Base-by-base conservation (phyloP, 2,329 filamentous ascomycete species). In the Pseudogymnoascus destructans region DNA sequence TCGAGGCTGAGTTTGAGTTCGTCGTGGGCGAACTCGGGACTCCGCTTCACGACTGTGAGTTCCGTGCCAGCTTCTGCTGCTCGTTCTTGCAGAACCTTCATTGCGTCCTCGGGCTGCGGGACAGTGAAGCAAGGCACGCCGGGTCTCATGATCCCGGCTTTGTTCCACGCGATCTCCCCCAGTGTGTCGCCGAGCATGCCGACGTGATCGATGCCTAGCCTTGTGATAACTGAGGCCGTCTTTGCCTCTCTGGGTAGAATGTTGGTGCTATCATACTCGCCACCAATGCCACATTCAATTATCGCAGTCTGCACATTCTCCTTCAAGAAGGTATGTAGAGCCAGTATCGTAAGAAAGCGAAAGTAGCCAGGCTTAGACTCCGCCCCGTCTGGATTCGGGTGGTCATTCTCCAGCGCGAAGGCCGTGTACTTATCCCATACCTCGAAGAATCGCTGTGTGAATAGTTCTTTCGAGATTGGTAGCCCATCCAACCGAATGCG, bases 191-290 rank as follows among this genome's bases (percentile, higher is more conserved):
- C 91, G 33, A 96, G 75, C 77, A 95, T 83, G 3, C 79, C 82
- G 0, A 86, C 83, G 70, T 96, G 91, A 66, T 96, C 91, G 61
- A 95, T 86, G 3, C 89, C 90, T 42, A 96, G 71, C 66, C 85
- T 89, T 17, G 89, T 85, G 35, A 96, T 83, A 0, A 86, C 87
- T 1, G 83, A 80, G 1, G 84, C 85, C 5, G 80, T 84, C 0
- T 90, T 86, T 10, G 80, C 77, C 9, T 78, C 75, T 0, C 73
- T 58, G 0, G 77, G 76, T 5, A 98, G 72, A 19, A 97, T 80
- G 67, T 97, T 97, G 8, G 93, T 98, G 25, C 87, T 86, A 68
- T 97, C 92, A 66, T 90, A 90, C 72, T 95, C 89, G 55, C 91
- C 93, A 13, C 93, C 93, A 62, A 97, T 95, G 0, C 93, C 93